These are phyloP conservation scores for Naganishia friedmannii DNA, from an alignment of 768 basidiomycete species.

Conservation along the genomic window DNA sequence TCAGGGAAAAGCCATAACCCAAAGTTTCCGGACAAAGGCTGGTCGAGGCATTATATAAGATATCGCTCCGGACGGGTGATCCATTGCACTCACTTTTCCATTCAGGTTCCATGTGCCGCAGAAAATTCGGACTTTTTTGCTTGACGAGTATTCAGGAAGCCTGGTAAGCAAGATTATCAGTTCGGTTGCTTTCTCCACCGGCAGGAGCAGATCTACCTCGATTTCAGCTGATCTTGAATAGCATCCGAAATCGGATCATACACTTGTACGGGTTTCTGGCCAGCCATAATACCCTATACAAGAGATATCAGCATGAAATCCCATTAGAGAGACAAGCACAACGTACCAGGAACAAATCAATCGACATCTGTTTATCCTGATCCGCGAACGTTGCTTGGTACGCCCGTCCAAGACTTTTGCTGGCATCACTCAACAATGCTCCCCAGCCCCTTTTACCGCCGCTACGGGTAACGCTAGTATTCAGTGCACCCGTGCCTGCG, in stretches of 20 bases:
- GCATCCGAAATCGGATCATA: slow-evolving; percentile 92
- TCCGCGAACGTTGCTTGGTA: slow-evolving; percentile 75
- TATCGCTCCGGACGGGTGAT: background rate
- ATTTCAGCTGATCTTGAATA: slow-evolving; percentile 67
- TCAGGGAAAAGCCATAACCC: slow-evolving; percentile 88
- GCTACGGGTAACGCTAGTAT: slow-evolving; percentile 90
- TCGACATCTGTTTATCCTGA: slow-evolving; percentile 85
- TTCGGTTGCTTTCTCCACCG: too few species aligned
- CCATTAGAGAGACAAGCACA: background rate
- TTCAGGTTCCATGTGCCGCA: slow-evolving; percentile 95
- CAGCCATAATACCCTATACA: slow-evolving; percentile 83
- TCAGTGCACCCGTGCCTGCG: slow-evolving; percentile 74
- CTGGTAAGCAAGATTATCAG: slow-evolving; percentile 52
- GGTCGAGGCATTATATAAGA: background rate
- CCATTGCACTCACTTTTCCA: slow-evolving; percentile 54
- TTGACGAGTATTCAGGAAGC: slow-evolving; percentile 76
- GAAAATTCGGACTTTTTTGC: slow-evolving; percentile 70
- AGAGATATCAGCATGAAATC: background rate
- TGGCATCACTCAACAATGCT: slow-evolving; percentile 92
- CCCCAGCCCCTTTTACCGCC: slow-evolving; percentile 87
- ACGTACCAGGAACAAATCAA: slow-evolving; percentile 88
- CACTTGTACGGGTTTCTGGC: slow-evolving; percentile 80
- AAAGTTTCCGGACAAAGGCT: slow-evolving; percentile 62
- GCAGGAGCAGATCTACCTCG: slow-evolving; percentile 55
- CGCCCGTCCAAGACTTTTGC: slow-evolving; percentile 67